These are phyloP conservation scores for Cystobasidium tubakii DNA, from an alignment of 768 basidiomycete genomes.

Conservation along the genomic window DNA sequence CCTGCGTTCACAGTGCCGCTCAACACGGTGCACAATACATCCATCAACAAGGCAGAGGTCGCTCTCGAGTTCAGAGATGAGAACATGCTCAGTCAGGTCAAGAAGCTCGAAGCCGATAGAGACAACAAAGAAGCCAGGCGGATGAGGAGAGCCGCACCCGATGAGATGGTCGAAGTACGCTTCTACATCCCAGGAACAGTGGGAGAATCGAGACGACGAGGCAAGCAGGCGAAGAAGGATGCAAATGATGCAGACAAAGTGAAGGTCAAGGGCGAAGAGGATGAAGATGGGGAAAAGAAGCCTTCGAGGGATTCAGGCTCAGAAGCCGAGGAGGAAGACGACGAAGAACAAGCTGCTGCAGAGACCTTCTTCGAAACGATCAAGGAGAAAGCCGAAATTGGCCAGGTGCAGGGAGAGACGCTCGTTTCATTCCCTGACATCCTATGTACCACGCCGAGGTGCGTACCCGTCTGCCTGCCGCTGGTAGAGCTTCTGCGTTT, in stretches of 20 bases:
- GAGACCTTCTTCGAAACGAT: slow-evolving; percentile 94
- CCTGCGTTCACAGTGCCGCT: slow-evolving; percentile 83
- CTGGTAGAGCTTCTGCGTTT: no score
- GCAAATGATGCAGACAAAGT: slow-evolving; percentile 57
- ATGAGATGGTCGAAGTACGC: slow-evolving; percentile 92
- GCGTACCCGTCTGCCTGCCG: no score
- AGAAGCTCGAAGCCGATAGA: slow-evolving; percentile 51
- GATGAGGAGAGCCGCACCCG: slow-evolving; percentile 53
- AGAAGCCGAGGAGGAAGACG: slow-evolving; percentile 50
- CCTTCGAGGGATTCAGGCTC: slow-evolving; percentile 41
- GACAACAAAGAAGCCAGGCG: slow-evolving; percentile 31
- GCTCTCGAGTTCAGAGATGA: slow-evolving; percentile 72
- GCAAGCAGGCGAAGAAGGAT: slow-evolving; percentile 61
- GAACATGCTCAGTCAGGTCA: slow-evolving; percentile 47
- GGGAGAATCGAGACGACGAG: slow-evolving; percentile 48
- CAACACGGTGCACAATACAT: slow-evolving; percentile 82
- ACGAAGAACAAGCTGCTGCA: slow-evolving; percentile 79
- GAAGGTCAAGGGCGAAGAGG: slow-evolving; percentile 55
- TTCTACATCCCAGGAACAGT: slow-evolving; percentile 87
- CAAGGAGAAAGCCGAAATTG: slow-evolving; percentile 93
- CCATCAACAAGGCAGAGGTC: slow-evolving; percentile 97
- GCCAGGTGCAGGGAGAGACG: slow-evolving; percentile 80
- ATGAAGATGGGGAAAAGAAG: slow-evolving; percentile 43
- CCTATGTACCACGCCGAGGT: slow-evolving; percentile 76
- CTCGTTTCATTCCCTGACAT: slow-evolving; percentile 94